Evolutionary conservation across 768 basidiomycete genomes (phyloP).

Genomic region (Lentinula boryana): DNA sequence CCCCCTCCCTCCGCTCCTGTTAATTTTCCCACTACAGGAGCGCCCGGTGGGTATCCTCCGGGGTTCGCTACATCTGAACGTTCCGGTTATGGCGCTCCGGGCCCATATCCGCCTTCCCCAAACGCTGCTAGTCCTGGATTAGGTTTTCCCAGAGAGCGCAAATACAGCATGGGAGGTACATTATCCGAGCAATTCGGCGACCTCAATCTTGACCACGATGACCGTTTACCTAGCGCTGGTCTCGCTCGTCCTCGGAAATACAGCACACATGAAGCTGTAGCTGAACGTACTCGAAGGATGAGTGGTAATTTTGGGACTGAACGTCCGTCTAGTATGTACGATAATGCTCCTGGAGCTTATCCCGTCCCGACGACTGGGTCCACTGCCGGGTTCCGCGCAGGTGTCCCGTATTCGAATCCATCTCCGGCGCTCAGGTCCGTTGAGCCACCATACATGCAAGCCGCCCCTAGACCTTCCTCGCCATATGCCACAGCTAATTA

Average conservation of each 20-base stretch:
- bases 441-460: conserved; percentile 31
- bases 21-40: conserved; percentile 23
- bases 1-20: conserved; percentile 16
- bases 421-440: conserved; percentile 48
- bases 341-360: conserved; percentile 16
- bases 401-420: conserved; percentile 27
- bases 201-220: conserved; percentile 31
- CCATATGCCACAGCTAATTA: conserved; percentile 30
- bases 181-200: conserved; percentile 35
- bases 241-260: conserved; percentile 37
- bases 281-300: conserved; percentile 28
- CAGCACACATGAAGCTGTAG: conserved; percentile 33
- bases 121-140: conserved; percentile 11
- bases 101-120: conserved; percentile 18
- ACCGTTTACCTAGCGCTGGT: conserved; percentile 21
- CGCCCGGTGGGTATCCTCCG: conserved; percentile 7
- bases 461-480: conserved; percentile 16
- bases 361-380: conserved; percentile 9
- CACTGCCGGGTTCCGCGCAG: conserved; percentile 9
- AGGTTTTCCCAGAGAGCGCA: conserved; percentile 24
- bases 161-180: conserved; percentile 22
- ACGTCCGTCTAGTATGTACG: conserved; percentile 20
- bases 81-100: conserved; percentile 16
- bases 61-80: conserved; percentile 13
- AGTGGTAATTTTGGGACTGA: conserved; percentile 32